Conservation (phyloP, 495 filamentous ascomycete genomes). For the Lichenothelia convexa region DNA sequence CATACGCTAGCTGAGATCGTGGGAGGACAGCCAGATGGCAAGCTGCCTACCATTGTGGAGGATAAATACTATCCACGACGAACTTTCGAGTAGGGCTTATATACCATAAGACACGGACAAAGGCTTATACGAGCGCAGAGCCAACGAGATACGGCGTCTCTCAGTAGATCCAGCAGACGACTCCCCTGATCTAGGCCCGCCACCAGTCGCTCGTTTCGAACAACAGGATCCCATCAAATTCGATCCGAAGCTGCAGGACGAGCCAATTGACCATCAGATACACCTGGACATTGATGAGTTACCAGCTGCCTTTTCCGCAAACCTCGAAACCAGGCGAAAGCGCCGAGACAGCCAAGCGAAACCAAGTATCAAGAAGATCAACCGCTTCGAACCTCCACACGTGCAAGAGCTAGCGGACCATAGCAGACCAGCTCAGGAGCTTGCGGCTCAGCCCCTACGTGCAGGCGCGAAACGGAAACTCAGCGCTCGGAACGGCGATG, state of each 20-base stretch:
- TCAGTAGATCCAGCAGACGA: slow-evolving; percentile 26
- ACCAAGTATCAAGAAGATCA: slow-evolving; percentile 12
- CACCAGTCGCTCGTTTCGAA: slow-evolving; percentile 43
- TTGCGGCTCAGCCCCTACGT: slow-evolving; percentile 16
- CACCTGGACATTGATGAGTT: slow-evolving; percentile 12
- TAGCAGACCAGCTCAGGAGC: background rate
- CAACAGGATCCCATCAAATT: slow-evolving; percentile 43
- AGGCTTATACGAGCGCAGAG: no score
- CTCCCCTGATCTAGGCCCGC: slow-evolving; percentile 49
- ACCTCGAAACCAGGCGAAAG: slow-evolving; percentile 33
- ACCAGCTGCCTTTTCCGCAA: slow-evolving; percentile 20
- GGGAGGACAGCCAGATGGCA: slow-evolving; percentile 31
- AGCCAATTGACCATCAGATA: slow-evolving; percentile 7
- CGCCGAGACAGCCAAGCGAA: slow-evolving; percentile 27
- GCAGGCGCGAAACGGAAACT: slow-evolving; percentile 46
- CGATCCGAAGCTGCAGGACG: slow-evolving; percentile 14
- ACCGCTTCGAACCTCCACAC: slow-evolving; percentile 13
- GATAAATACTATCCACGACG: slow-evolving; percentile 56
- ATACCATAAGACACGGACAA: background rate
- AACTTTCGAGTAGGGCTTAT: slow-evolving; percentile 45
- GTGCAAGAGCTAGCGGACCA: slow-evolving; percentile 8
- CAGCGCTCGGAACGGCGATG: slow-evolving; percentile 32
- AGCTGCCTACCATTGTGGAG: slow-evolving; percentile 67
- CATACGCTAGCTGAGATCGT: slow-evolving; percentile 10
- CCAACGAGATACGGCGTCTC: no score